Evolutionary conservation across 768 basidiomycete species (phyloP).

Genomic region (Boletus subcaerulescens): DNA sequence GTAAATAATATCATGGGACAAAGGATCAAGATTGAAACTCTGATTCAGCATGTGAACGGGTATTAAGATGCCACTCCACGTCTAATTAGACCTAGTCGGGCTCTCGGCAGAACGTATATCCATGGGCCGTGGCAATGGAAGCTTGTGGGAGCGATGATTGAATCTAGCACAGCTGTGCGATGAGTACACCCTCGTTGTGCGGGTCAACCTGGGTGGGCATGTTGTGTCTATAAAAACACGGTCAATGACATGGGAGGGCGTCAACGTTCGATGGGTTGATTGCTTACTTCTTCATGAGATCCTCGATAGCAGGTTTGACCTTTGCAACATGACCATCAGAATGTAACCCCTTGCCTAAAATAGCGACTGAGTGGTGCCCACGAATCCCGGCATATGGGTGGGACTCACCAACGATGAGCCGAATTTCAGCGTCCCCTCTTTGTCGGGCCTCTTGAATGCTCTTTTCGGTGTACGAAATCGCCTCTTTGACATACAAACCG

Average conservation of each 20-base stretch:
- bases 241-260: neutral
- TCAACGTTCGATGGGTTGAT: neutral
- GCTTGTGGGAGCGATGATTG: neutral
- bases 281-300: constrained; percentile 74
- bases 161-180: constrained; percentile 51
- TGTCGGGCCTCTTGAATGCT: constrained; percentile 66
- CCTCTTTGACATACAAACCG: constrained; percentile 92
- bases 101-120: no score
- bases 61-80: no score
- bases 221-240: constrained; percentile 50
- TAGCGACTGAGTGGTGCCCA: neutral
- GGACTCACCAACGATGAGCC: constrained; percentile 79
- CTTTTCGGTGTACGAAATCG: constrained; percentile 67
- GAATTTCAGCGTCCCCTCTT: constrained; percentile 60
- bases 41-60: no score
- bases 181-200: constrained; percentile 77
- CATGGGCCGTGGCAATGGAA: neutral
- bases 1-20: neutral
- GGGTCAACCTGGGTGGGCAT: constrained; percentile 76
- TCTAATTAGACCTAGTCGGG: no score
- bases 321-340: constrained; percentile 74
- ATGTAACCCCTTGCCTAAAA: constrained; percentile 81
- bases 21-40: neutral
- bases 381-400: neutral
- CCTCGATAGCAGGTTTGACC: constrained; percentile 89